These are phyloP conservation scores for Spergularia marina DNA, from an alignment of 148 eudicot species.

Conservation along the genomic window DNA sequence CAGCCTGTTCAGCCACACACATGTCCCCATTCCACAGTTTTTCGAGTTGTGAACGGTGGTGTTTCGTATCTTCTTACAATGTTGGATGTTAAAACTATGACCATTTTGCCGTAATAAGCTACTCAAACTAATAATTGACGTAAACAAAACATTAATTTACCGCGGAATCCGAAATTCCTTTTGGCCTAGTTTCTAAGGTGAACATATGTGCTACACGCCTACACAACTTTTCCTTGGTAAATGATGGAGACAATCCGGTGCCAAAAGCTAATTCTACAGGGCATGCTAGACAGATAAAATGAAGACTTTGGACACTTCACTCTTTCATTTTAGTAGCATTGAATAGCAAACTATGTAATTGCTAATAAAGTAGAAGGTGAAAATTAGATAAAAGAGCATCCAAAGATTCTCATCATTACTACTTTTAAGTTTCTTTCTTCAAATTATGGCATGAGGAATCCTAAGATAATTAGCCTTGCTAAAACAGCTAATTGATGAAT, in stretches of 20 bases:
- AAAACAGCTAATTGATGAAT: not conserved
- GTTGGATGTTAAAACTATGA: too few species aligned
- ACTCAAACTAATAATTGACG: too few species aligned
- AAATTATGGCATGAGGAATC: slow-evolving; percentile 11
- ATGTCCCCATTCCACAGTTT: too few species aligned
- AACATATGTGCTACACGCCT: too few species aligned
- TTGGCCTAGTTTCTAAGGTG: too few species aligned
- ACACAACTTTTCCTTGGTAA: not conserved
- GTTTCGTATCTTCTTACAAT: too few species aligned
- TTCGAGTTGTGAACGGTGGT: too few species aligned
- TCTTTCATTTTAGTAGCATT: not conserved
- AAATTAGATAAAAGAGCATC: slow-evolving; percentile 17
- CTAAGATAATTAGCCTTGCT: slow-evolving; percentile 12
- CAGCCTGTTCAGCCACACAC: too few species aligned
- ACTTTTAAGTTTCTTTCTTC: not conserved
- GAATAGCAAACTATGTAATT: not conserved
- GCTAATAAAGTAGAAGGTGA: not conserved
- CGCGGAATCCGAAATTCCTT: too few species aligned
- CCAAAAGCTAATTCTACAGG: slow-evolving; percentile 3
- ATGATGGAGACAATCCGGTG: slow-evolving; percentile 2
- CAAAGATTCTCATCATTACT: not conserved
- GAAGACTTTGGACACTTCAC: not conserved
- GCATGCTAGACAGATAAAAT: slow-evolving; percentile 1
- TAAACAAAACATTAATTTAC: too few species aligned
- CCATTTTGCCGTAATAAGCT: too few species aligned